These are phyloP conservation scores for Trichoderma breve DNA, from an alignment of 2,329 filamentous ascomycete species.

Conservation along the genomic window DNA sequence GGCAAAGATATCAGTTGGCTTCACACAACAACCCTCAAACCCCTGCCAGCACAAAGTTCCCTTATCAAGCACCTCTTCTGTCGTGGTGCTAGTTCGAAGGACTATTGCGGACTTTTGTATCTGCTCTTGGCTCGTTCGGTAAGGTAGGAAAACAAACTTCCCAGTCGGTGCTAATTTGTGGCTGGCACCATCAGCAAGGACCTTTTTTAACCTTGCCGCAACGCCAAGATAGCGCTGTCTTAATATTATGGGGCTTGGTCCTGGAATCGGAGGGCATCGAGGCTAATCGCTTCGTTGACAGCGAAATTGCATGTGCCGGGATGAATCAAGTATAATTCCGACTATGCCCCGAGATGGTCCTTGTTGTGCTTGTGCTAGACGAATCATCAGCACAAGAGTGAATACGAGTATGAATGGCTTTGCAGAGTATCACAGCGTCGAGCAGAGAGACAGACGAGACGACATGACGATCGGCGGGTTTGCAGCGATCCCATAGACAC, in stretches of 20 bases:
- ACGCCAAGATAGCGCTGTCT: conserved; percentile 13
- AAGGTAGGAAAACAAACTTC: conserved; percentile 3
- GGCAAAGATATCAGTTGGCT: not conserved
- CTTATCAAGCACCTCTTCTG: not conserved
- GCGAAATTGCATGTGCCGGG: not conserved
- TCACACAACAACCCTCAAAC: not conserved
- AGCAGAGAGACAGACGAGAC: not conserved
- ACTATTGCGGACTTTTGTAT: conserved; percentile 14
- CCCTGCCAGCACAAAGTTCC: conserved; percentile 3
- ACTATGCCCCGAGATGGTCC: not conserved
- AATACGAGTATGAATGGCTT: not conserved
- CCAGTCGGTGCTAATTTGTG: not conserved
- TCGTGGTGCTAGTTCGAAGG: not conserved
- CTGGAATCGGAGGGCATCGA: not conserved
- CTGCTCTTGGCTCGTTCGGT: conserved; percentile 14
- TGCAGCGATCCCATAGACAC: not conserved
- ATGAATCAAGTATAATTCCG: not conserved
- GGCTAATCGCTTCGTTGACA: not conserved
- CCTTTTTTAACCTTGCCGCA: conserved; percentile 14
- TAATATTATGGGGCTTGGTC: conserved; percentile 13
- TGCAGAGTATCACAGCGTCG: not conserved
- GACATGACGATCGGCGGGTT: not conserved
- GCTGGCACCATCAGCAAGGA: not conserved
- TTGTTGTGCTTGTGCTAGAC: not conserved
- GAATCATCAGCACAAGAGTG: not conserved